Evolutionary conservation across 2,329 filamentous ascomycete genomes (phyloP).

Genomic region (Pseudopithomyces maydicus): DNA sequence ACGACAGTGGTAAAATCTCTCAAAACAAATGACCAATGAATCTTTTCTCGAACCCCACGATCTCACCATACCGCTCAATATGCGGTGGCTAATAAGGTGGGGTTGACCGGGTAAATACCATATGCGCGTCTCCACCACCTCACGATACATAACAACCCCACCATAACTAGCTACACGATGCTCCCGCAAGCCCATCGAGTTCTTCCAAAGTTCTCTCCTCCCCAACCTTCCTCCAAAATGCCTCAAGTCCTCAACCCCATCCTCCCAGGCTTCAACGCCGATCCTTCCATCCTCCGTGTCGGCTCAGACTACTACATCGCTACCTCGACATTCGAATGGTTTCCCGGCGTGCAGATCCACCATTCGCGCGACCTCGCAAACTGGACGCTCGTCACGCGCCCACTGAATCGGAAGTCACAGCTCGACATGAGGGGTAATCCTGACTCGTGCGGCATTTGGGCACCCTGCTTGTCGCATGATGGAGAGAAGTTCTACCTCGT

Average conservation of each 20-base stretch:
- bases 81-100: conserved; percentile 14
- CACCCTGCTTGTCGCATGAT: conserved; percentile 67
- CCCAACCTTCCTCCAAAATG: conserved; percentile 24
- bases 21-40: too few species aligned
- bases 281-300: conserved; percentile 61
- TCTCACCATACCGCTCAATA: not conserved
- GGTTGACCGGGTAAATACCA: conserved; percentile 12
- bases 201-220: not conserved
- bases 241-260: conserved; percentile 55
- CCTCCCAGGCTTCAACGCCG: conserved; percentile 65
- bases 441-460: conserved; percentile 64
- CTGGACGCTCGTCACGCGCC: conserved; percentile 60
- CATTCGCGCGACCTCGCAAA: conserved; percentile 59
- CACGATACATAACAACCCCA: conserved; percentile 5
- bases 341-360: conserved; percentile 66
- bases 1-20: too few species aligned
- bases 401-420: conserved; percentile 57
- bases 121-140: not conserved
- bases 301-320: conserved; percentile 61
- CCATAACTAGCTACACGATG: not conserved
- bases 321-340: conserved; percentile 67
- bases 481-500: conserved; percentile 66
- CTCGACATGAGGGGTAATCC: conserved; percentile 59
- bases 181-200: not conserved
- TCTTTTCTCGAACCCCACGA: too few species aligned